Evolutionary conservation across 2,329 filamentous ascomycete genomes (phyloP), one percentile per base, ranked within the genome.

Genomic region (Colletotrichum lindemuthianum): DNA sequence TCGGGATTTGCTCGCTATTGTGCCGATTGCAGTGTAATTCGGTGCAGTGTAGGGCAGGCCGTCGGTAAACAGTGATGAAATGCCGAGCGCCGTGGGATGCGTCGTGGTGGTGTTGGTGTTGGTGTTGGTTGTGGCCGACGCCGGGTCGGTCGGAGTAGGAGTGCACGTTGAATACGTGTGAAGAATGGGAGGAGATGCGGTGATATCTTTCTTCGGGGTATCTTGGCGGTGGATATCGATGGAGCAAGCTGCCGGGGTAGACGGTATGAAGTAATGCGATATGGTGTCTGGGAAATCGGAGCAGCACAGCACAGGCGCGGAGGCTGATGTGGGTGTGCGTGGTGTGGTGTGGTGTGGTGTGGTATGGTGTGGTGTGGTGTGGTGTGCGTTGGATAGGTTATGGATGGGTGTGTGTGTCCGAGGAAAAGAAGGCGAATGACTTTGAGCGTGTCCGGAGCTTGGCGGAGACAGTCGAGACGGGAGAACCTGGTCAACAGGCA

Each of bases 401-500:
- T 24, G 24, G 24, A 24, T 24, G 24, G 24, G 24, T 24, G 24
- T 24, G 24, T 24, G 24, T 24, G 55, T 63, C 48, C 41, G 48
- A 54, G 15, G 37, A 24, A 24, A 24, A 24, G 24, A 16, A 58
- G 15, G 47, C 45, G 40, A 57, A 45, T 51, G 49, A 54, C 39
- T 41, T 16, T 32, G 51, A 40, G 51, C 16, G 24, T 24, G 24
- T 24, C 24, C 24, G 24, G 24, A 52, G 53, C 53, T 58, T 47
- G 61, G 61, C 58, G 57, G 50, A 39, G 57, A 50, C 16, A 40
- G 36, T 55, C 61, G 52, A 43, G 61, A 52, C 36, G 58, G 51
- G 61, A 56, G 41, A 40, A 61, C 61, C 61, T 61, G 58, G 58
- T 65, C 61, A 61, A 65, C 58, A 61, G 57, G 61, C 61, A 65